Evolutionary conservation across 345 rosid species (phyloP).

Genomic region (Camelina neglecta): DNA sequence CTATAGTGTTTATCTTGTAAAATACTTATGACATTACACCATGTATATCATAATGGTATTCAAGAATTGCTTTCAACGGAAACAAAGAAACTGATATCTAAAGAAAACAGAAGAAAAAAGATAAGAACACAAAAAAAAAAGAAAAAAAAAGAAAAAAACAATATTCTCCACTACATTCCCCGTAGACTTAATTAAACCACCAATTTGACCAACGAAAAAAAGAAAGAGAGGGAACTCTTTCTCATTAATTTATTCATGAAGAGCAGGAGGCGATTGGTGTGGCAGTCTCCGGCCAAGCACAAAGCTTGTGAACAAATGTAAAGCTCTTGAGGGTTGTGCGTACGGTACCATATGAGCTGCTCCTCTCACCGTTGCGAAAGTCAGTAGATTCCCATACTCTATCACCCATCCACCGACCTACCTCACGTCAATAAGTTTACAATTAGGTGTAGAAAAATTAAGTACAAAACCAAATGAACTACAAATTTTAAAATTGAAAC

Average conservation of each 20-base stretch:
- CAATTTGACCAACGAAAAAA: not conserved
- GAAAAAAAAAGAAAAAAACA: not conserved
- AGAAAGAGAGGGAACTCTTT: not conserved
- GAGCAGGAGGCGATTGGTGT: constrained; percentile 50
- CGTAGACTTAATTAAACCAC: constrained; percentile 11
- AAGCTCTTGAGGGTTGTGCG: constrained; percentile 82
- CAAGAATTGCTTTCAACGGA: not conserved
- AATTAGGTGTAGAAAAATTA: not conserved
- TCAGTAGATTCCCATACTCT: constrained; percentile 76
- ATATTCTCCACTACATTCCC: not conserved
- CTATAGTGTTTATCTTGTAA: not conserved
- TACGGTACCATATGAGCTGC: constrained; percentile 98
- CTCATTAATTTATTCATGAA: constrained; percentile 35
- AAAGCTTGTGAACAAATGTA: constrained; percentile 79
- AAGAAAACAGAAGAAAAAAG: not conserved
- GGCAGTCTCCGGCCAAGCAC: constrained; percentile 71
- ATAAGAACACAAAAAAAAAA: not conserved
- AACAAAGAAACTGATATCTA: not conserved
- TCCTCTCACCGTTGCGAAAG: constrained; percentile 83
- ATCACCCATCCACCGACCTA: constrained; percentile 91
- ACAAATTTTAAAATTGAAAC: not conserved
- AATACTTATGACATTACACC: too few relatives aligned
- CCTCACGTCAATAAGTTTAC: not conserved
- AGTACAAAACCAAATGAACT: not conserved
- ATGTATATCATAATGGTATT: too few relatives aligned